phyloP scores from a whole-genome alignment of 2,329 filamentous ascomycete genomes.

The Hypoxylon sp. region DNA sequence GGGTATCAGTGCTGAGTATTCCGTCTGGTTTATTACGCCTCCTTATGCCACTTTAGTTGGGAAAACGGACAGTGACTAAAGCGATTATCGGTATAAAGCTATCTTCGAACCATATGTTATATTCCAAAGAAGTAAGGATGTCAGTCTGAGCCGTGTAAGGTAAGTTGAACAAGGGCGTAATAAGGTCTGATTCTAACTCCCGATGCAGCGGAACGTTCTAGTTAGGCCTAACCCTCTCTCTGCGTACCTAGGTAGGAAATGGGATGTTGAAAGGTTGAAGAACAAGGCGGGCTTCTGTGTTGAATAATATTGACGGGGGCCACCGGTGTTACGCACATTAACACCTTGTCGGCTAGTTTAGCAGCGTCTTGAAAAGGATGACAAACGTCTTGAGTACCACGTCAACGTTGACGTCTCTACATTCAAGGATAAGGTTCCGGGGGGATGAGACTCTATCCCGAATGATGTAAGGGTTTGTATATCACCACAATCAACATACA shows the following conservation, averaged over 20 bases:
- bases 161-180: constrained; percentile 26
- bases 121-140: too few relatives aligned
- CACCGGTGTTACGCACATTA: constrained; percentile 2
- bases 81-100: too few relatives aligned
- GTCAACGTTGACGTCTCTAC: neutral
- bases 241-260: constrained; percentile 2
- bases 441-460: neutral
- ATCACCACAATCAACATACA: neutral
- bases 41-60: too few relatives aligned
- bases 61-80: too few relatives aligned
- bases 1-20: too few relatives aligned
- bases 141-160: too few relatives aligned
- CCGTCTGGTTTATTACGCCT: too few relatives aligned
- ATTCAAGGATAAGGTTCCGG: neutral
- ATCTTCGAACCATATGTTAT: too few relatives aligned
- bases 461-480: neutral
- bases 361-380: neutral
- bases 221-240: constrained; percentile 8
- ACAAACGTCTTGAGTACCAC: neutral
- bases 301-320: constrained; percentile 3
- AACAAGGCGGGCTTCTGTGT: neutral
- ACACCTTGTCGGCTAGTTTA: constrained; percentile 7
- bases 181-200: constrained; percentile 13
- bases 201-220: constrained; percentile 27
- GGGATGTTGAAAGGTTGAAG: constrained; percentile 7